Conservation (phyloP, 306 rosid species). For the Trifolium dubium region DNA sequence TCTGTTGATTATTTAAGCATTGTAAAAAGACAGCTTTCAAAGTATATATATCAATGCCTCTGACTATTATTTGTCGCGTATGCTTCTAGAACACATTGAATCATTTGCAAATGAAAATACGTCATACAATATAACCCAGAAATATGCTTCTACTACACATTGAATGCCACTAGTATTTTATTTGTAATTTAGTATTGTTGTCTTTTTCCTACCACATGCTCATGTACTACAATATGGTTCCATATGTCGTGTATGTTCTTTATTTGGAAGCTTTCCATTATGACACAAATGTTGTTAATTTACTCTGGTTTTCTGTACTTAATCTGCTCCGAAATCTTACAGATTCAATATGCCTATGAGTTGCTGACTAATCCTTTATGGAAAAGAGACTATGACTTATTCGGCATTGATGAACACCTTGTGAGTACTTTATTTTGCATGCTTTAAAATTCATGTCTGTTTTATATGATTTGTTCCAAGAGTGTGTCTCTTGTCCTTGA, state of each 20-base stretch:
- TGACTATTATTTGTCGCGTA: too few relatives aligned
- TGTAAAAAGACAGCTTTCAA: background rate
- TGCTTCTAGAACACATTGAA: too few relatives aligned
- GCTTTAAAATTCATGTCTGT: background rate
- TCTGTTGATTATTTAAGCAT: constrained; percentile 9
- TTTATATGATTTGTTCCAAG: constrained; percentile 20
- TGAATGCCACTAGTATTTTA: constrained; percentile 20
- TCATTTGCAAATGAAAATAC: too few relatives aligned
- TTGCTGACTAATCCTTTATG: constrained; percentile 74
- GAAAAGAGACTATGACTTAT: constrained; percentile 87
- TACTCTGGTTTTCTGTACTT: constrained; percentile 26
- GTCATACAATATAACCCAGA: background rate
- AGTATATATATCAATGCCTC: background rate
- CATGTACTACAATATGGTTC: constrained; percentile 21
- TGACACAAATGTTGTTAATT: constrained; percentile 21
- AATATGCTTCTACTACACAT: constrained; percentile 17
- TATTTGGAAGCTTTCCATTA: constrained; percentile 22
- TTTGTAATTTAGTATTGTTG: constrained; percentile 8
- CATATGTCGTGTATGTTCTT: background rate
- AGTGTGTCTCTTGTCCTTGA: constrained; percentile 10
- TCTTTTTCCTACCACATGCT: constrained; percentile 3
- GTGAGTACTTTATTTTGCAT: constrained; percentile 59
- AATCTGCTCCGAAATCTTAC: constrained; percentile 40
- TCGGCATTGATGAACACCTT: constrained; percentile 76
- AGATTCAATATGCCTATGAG: constrained; percentile 92